phyloP scores from a whole-genome alignment of 345 rosid genomes.

The Firmiana major region DNA sequence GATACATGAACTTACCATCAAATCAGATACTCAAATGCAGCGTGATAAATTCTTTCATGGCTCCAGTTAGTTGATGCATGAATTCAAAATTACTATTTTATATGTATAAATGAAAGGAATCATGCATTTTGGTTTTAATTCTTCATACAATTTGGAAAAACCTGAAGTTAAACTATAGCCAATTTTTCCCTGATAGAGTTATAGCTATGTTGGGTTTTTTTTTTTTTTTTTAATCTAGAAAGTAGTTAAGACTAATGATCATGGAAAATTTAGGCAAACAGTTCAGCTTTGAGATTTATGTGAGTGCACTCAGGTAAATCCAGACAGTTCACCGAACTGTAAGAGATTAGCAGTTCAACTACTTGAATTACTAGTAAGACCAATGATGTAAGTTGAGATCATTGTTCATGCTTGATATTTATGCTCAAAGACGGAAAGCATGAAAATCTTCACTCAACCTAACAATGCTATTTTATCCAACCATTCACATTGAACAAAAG shows the following conservation, averaged over 20 bases:
- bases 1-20: too few species aligned
- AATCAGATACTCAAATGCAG: too few species aligned
- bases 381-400: constrained; percentile 14
- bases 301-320: constrained; percentile 9
- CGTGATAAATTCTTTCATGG: too few species aligned
- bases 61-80: too few species aligned
- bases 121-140: background rate
- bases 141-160: background rate
- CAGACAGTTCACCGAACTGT: constrained; percentile 27
- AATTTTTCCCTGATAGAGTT: background rate
- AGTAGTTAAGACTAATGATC: background rate
- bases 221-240: background rate
- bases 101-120: too few species aligned
- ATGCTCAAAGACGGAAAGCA: background rate
- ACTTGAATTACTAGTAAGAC: constrained; percentile 14
- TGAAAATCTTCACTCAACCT: background rate
- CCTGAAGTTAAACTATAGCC: background rate
- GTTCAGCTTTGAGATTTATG: constrained; percentile 6
- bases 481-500: too few species aligned
- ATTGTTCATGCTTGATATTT: background rate
- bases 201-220: background rate
- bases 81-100: too few species aligned
- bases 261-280: constrained; percentile 23
- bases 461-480: too few species aligned
- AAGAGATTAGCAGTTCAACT: constrained; percentile 35